Evolutionary conservation across 495 filamentous ascomycete species (phyloP).

Genomic region (Penicillium daleae): DNA sequence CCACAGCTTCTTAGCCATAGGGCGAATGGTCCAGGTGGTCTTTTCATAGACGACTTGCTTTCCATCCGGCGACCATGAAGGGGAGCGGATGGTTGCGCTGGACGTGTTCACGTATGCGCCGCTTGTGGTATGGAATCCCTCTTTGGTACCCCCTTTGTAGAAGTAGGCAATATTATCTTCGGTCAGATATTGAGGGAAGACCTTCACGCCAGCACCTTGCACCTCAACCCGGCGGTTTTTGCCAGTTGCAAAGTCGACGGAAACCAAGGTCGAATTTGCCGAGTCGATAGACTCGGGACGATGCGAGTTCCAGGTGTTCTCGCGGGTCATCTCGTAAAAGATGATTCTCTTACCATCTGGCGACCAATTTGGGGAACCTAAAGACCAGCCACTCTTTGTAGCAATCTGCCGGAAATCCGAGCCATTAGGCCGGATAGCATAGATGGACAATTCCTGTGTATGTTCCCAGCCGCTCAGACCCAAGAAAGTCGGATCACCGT

Average conservation of each 20-base stretch:
- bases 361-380: constrained; percentile 37
- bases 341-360: constrained; percentile 31
- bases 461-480: constrained; percentile 36
- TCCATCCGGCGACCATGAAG: constrained; percentile 35
- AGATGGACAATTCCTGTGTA: constrained; percentile 37
- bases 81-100: constrained; percentile 26
- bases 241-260: constrained; percentile 30
- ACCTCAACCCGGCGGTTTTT: constrained; percentile 23
- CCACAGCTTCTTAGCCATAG: constrained; percentile 33
- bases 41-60: constrained; percentile 37
- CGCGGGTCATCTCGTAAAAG: constrained; percentile 37
- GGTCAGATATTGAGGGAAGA: constrained; percentile 31
- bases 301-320: constrained; percentile 35
- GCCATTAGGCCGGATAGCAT: constrained; percentile 33
- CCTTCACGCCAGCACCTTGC: constrained; percentile 26
- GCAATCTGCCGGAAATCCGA: constrained; percentile 30
- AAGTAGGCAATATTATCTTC: constrained; percentile 29
- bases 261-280: constrained; percentile 29
- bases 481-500: constrained; percentile 22
- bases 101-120: constrained; percentile 24
- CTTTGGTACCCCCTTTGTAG: constrained; percentile 24
- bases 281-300: constrained; percentile 23
- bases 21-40: constrained; percentile 27
- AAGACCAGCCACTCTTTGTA: constrained; percentile 20
- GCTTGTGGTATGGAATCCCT: constrained; percentile 30